Conservation (phyloP, 2,329 filamentous ascomycete genomes). For the Amauroascus niger region DNA sequence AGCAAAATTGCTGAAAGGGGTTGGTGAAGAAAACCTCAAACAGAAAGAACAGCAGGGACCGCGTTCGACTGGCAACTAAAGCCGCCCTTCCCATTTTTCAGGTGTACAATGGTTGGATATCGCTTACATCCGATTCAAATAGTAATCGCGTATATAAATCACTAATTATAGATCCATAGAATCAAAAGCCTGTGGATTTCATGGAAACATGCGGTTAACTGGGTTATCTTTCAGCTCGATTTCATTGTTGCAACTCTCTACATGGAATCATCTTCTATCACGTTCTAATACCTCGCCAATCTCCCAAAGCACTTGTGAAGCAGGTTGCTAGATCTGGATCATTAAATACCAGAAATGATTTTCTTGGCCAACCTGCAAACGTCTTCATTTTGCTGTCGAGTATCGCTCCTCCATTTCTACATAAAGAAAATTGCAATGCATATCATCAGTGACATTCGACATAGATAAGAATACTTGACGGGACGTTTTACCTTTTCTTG, state of each 20-base stretch:
- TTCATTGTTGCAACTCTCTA: no score
- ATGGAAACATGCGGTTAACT: no score
- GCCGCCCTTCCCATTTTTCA: neutral
- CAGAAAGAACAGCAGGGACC: constrained; percentile 45
- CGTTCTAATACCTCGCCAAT: no score
- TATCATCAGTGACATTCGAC: neutral
- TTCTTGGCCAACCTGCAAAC: constrained; percentile 18
- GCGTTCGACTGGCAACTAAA: neutral
- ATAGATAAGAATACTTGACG: neutral
- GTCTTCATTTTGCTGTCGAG: constrained; percentile 17
- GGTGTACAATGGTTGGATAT: neutral
- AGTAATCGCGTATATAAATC: no score
- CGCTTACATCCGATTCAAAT: neutral
- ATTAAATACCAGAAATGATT: constrained; percentile 13
- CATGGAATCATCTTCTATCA: no score
- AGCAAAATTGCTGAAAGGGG: constrained; percentile 78
- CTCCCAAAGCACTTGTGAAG: neutral
- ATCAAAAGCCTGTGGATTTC: no score
- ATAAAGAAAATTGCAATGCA: neutral
- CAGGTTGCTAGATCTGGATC: neutral
- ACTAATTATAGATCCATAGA: no score
- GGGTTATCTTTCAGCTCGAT: no score
- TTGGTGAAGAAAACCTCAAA: constrained; percentile 58
- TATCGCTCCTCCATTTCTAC: constrained; percentile 17
- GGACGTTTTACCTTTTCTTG: constrained; percentile 16